Conservation (phyloP, 331 rosid species). For the Pyracantha coccinea region DNA sequence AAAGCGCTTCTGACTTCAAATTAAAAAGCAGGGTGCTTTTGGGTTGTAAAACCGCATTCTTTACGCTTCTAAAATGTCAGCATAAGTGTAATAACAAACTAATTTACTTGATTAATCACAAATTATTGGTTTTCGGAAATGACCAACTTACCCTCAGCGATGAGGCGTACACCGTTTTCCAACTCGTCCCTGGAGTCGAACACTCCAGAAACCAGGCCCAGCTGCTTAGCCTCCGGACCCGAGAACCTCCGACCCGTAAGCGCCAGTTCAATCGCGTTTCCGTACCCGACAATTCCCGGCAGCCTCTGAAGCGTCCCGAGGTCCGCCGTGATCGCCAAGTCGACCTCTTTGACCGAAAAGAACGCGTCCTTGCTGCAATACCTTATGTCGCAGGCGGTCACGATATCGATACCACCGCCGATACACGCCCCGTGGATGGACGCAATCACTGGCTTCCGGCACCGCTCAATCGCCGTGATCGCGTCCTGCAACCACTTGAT, state of each 20-base stretch:
- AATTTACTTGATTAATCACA: not conserved
- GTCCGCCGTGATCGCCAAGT: slow-evolving; percentile 75
- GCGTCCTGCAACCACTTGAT: slow-evolving; percentile 64
- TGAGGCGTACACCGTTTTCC: slow-evolving; percentile 30
- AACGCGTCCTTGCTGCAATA: slow-evolving; percentile 25
- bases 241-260: slow-evolving; percentile 68
- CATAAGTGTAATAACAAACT: not conserved
- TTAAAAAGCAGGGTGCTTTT: no score
- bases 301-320: slow-evolving; percentile 83
- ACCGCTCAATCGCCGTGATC: slow-evolving; percentile 62
- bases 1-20: no score
- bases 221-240: slow-evolving; percentile 65
- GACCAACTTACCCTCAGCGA: slow-evolving; percentile 48
- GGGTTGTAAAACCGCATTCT: no score
- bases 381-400: slow-evolving; percentile 80
- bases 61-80: not conserved
- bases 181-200: slow-evolving; percentile 45
- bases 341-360: slow-evolving; percentile 66
- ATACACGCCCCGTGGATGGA: slow-evolving; percentile 70
- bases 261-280: slow-evolving; percentile 71
- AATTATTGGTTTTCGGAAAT: not conserved
- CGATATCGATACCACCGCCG: slow-evolving; percentile 73
- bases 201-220: slow-evolving; percentile 57
- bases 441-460: slow-evolving; percentile 83
- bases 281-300: slow-evolving; percentile 68